A percentile compares a stretch with the other conserved stretches of the same genome.
phyloP scores from a whole-genome alignment of 345 rosid species.

The Syzygium jambos region DNA sequence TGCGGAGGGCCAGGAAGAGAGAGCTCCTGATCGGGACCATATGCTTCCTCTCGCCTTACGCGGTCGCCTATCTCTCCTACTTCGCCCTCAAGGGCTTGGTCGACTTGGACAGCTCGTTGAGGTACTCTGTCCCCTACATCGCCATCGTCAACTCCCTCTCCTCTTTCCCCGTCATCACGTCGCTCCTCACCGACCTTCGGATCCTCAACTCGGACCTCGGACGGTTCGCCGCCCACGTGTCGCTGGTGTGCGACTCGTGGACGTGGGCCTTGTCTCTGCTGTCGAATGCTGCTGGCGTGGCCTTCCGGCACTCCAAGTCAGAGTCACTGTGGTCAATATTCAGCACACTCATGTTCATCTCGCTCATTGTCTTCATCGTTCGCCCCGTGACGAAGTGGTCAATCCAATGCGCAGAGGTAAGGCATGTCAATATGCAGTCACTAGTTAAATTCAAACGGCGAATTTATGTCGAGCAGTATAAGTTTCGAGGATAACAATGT shows the following conservation, averaged over 20 bases:
- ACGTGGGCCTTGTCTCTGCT: not conserved
- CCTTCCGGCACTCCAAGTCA: not conserved
- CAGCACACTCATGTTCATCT: not conserved
- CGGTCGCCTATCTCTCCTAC: not conserved
- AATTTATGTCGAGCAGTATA: not conserved
- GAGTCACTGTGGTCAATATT: not conserved
- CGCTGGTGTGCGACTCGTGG: not conserved
- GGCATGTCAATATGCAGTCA: not conserved
- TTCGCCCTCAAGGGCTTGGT: not conserved
- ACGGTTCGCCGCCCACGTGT: not conserved
- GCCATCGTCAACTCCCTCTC: not conserved
- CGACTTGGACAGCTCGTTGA: not conserved
- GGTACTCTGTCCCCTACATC: not conserved
- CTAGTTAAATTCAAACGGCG: not conserved
- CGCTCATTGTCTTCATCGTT: not conserved
- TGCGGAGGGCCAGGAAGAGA: not conserved
- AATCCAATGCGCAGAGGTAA: not conserved
- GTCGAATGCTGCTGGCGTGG: not conserved
- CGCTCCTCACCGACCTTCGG: not conserved
- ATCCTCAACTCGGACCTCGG: not conserved
- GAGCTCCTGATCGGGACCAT: not conserved
- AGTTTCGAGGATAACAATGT: not conserved
- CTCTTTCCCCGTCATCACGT: not conserved
- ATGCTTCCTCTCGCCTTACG: not conserved
- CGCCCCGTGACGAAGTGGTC: not conserved